phyloP scores from a whole-genome alignment of 164 flowering plant genomes.

The Vitis rupestris region DNA sequence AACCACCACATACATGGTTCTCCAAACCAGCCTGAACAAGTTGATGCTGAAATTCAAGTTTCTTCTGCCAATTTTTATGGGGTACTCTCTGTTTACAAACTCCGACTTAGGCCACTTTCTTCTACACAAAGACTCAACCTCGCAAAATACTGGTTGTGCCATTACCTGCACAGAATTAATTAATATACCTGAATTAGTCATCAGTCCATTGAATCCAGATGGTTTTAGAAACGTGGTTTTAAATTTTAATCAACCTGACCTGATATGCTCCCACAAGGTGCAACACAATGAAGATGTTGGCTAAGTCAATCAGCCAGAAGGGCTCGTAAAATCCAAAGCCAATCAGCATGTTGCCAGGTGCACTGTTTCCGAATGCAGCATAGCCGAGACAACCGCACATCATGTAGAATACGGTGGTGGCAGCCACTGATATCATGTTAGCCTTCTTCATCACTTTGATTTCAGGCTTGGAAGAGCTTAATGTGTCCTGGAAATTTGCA shows the following conservation, averaged over 20 bases:
- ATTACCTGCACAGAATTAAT: too few relatives aligned
- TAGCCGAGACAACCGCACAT: slow-evolving; percentile 67
- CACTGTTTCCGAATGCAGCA: slow-evolving; percentile 72
- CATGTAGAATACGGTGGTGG: slow-evolving; percentile 61
- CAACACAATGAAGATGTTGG: slow-evolving; percentile 54
- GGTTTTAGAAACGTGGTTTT: too few relatives aligned
- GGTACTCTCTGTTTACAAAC: slow-evolving; percentile 15
- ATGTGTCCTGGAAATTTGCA: slow-evolving; percentile 40
- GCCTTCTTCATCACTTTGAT: slow-evolving; percentile 67
- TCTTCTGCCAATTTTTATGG: not conserved
- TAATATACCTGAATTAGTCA: too few relatives aligned
- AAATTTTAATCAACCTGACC: slow-evolving; percentile 1
- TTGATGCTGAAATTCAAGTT: slow-evolving; percentile 6
- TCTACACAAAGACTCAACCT: too few relatives aligned
- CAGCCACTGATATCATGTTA: slow-evolving; percentile 25
- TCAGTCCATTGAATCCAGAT: too few relatives aligned
- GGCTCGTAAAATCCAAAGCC: slow-evolving; percentile 68
- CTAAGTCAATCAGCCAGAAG: slow-evolving; percentile 59
- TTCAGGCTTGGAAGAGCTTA: slow-evolving; percentile 62
- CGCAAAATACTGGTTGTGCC: too few relatives aligned
- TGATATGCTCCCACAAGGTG: slow-evolving; percentile 73
- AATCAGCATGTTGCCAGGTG: slow-evolving; percentile 62
- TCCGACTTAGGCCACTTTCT: slow-evolving; percentile 25
- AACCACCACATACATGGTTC: slow-evolving; percentile 32
- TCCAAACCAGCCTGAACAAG: slow-evolving; percentile 33